These are phyloP conservation scores for Aristolochia contorta DNA, from an alignment of 164 flowering plant genomes.

Conservation along the genomic window DNA sequence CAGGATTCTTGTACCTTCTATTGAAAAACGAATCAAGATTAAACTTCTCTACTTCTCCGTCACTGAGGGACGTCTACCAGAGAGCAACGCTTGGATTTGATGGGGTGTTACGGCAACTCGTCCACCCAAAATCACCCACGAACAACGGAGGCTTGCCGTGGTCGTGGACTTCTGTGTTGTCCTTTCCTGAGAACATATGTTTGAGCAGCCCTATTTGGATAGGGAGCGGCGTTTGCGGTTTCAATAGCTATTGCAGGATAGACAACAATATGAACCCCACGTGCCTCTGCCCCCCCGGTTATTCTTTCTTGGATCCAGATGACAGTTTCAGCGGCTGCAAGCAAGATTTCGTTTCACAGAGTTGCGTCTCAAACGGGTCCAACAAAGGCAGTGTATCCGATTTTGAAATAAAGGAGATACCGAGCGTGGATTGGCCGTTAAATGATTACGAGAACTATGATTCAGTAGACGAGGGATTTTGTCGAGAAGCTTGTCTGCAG, in stretches of 20 bases:
- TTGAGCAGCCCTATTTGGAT: background rate
- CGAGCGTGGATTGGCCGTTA: conserved; percentile 23
- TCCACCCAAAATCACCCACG: conserved; percentile 8
- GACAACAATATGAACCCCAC: conserved; percentile 14
- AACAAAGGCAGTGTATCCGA: background rate
- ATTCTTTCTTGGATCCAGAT: conserved; percentile 21
- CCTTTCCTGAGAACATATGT: conserved; percentile 13
- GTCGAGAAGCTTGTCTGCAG: conserved; percentile 22
- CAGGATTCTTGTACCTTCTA: conserved; percentile 23
- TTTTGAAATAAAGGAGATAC: conserved; percentile 9
- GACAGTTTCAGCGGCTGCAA: conserved; percentile 23
- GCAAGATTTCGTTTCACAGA: conserved; percentile 10
- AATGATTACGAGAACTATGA: conserved; percentile 15
- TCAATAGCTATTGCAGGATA: conserved; percentile 35
- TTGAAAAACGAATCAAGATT: conserved; percentile 10
- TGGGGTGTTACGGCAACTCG: conserved; percentile 19
- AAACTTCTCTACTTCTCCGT: conserved; percentile 1
- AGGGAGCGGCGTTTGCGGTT: conserved; percentile 36
- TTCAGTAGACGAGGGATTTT: conserved; percentile 11
- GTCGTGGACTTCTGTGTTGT: conserved; percentile 9
- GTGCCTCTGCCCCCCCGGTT: conserved; percentile 40
- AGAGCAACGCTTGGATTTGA: conserved; percentile 22
- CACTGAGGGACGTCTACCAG: conserved; percentile 18
- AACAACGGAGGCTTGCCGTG: background rate
- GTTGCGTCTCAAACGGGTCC: conserved; percentile 12